Evolutionary conservation across 352 stramenopile genomes (phyloP).

Genomic region (Globisporangium spiculum): DNA sequence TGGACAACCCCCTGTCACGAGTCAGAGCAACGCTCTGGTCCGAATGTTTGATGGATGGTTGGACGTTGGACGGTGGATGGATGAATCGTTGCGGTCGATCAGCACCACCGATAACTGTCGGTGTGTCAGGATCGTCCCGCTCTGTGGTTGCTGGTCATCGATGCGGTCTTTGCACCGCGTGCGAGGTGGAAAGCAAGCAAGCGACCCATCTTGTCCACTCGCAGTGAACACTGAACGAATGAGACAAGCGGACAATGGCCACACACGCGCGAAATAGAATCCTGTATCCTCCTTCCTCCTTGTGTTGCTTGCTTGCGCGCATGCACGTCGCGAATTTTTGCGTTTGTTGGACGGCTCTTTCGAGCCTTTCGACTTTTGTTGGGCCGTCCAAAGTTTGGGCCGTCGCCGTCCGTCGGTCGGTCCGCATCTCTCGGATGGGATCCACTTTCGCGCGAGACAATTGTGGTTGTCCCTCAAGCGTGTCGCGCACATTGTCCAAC

Average conservation of each 20-base stretch:
- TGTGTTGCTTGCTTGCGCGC: background rate
- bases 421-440: background rate
- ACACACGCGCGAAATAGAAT: background rate
- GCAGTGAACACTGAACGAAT: conserved; percentile 1
- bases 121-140: background rate
- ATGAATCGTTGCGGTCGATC: background rate
- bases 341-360: background rate
- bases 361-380: background rate
- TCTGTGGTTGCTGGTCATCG: background rate
- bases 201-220: background rate
- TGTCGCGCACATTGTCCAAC: background rate
- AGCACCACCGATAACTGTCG: background rate
- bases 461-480: background rate
- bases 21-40: background rate
- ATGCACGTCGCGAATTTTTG: background rate
- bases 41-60: background rate
- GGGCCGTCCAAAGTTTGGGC: too few species aligned
- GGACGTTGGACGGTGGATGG: background rate
- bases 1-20: background rate
- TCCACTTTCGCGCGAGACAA: background rate
- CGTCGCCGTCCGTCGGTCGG: background rate
- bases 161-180: background rate
- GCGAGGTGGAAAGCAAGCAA: background rate
- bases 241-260: background rate
- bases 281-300: conserved; percentile 1